Base-by-base conservation (phyloP, 2,329 filamentous ascomycete species). In the Colletotrichum destructivum region DNA sequence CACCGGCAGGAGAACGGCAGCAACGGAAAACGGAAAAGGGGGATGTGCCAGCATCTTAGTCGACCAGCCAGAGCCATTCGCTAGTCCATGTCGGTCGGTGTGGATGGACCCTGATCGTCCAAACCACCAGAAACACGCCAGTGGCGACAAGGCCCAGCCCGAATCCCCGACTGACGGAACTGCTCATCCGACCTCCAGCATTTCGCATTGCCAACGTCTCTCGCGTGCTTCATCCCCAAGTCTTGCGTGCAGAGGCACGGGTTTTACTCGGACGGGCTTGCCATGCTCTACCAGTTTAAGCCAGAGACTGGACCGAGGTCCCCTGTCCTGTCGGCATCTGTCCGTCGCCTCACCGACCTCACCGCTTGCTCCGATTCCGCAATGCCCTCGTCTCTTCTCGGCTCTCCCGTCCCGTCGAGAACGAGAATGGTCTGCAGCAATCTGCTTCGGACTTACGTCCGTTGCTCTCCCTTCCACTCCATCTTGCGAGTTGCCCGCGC, bases 61-160 rank as follows among this genome's bases (percentile, higher is more conserved):
- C 26, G 26, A 26, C 26, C 26, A 26, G 26, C 26, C 26, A 26
- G 31, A 23, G 31, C 11, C 4, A 26, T 7, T 54, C 16, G 47
- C 64, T 38, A 11, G 7, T 38, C 16, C 21, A n/a, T 52, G 38
- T 40, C 46, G 38, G 44, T 54, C 59, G 57, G 55, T 72, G 70
- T 70, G 70, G 70, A 72, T 72, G 66, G 70, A 72, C 70, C 70
- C 70, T 72, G 70, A 71, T 72, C 55, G 42, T 62, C 66, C 47
- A 52, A 57, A 59, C 52, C 52, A 55, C 21, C 54, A 63, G 65
- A 71, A 71, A 71, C 69, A 46, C 59, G 65, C 69, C 69, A 71
- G 69, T 69, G 65, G 69, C 65, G 46, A 71, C 4, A 23, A 35
- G 31, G 40, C 35, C 54, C 42, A 60, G 44, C 31, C 54, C 52